These are phyloP conservation scores for Anthoceros angustus DNA, from an alignment of 225 moss, liverwort and hornwort genomes.

Conservation along the genomic window DNA sequence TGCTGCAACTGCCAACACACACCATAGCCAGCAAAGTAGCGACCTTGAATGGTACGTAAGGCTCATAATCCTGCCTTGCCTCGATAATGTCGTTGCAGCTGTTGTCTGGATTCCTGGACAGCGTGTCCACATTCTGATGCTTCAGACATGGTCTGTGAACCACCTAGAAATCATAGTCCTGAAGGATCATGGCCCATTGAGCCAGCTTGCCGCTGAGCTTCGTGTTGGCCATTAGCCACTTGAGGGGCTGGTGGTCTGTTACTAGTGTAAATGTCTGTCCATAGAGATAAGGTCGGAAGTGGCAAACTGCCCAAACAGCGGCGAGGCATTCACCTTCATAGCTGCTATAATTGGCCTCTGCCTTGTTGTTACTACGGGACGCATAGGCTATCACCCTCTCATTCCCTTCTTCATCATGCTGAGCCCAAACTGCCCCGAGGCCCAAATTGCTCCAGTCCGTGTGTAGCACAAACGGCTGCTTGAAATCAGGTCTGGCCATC, in stretches of 20 bases:
- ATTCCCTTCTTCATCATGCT: neutral
- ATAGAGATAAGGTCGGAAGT: constrained; percentile 6
- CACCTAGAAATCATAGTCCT: constrained; percentile 8
- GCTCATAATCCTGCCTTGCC: neutral
- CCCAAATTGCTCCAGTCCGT: neutral
- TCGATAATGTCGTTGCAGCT: neutral
- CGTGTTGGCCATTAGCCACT: constrained; percentile 6
- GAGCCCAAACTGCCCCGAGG: neutral
- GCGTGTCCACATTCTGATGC: neutral
- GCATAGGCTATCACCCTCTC: constrained; percentile 8
- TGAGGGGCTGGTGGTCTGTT: neutral
- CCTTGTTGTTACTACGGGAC: constrained; percentile 8
- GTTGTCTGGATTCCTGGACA: neutral
- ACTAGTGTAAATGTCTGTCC: neutral
- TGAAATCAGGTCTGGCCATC: constrained; percentile 10
- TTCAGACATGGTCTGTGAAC: neutral
- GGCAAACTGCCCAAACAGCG: neutral
- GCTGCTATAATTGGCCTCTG: neutral
- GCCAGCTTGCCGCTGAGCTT: constrained; percentile 6
- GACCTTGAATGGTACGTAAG: neutral
- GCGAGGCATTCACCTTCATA: constrained; percentile 8
- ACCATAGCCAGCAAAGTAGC: neutral
- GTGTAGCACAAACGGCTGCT: neutral
- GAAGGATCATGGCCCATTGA: constrained; percentile 3
- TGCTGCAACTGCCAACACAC: too few species aligned